Percentiles rank a stretch among this genome's conserved stretches.
Conservation (phyloP, 495 filamentous ascomycete species). For the Xylaria intraflava region DNA sequence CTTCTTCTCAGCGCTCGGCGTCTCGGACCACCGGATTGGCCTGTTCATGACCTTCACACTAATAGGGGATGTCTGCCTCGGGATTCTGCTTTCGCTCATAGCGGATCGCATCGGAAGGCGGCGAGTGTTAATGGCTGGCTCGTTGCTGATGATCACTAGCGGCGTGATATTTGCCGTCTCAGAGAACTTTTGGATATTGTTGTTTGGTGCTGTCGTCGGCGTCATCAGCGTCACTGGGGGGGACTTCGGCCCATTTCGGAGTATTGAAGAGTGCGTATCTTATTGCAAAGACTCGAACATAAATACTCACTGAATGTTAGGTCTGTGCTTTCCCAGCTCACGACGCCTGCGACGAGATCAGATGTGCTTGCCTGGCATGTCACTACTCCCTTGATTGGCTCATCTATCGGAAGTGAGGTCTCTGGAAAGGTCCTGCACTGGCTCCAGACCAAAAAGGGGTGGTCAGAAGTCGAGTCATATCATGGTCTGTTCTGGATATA, state of each 20-base stretch:
- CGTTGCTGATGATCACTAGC: conserved; percentile 58
- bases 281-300: not conserved
- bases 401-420: conserved; percentile 56
- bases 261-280: conserved; percentile 60
- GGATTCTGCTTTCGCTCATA: conserved; percentile 65
- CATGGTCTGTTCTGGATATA: conserved; percentile 65
- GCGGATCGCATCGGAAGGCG: conserved; percentile 69
- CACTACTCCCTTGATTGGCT: conserved; percentile 52
- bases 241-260: conserved; percentile 76
- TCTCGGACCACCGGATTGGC: conserved; percentile 67
- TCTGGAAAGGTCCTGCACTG: conserved; percentile 59
- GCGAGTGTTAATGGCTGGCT: conserved; percentile 61
- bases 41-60: conserved; percentile 85
- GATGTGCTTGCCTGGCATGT: conserved; percentile 80
- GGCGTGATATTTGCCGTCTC: conserved; percentile 62
- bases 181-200: conserved; percentile 67
- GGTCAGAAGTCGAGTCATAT: conserved; percentile 56
- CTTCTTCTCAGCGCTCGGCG: conserved; percentile 57
- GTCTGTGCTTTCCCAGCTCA: conserved; percentile 69
- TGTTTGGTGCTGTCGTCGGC: conserved; percentile 68
- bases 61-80: conserved; percentile 71
- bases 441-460: conserved; percentile 42
- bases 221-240: conserved; percentile 79
- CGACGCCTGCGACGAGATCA: conserved; percentile 49
- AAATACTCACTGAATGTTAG: conserved; percentile 12